Percentiles rank a stretch among this genome's conserved stretches.
Evolutionary conservation across 495 filamentous ascomycete species (phyloP).

Genomic region (Usnea hakonensis): DNA sequence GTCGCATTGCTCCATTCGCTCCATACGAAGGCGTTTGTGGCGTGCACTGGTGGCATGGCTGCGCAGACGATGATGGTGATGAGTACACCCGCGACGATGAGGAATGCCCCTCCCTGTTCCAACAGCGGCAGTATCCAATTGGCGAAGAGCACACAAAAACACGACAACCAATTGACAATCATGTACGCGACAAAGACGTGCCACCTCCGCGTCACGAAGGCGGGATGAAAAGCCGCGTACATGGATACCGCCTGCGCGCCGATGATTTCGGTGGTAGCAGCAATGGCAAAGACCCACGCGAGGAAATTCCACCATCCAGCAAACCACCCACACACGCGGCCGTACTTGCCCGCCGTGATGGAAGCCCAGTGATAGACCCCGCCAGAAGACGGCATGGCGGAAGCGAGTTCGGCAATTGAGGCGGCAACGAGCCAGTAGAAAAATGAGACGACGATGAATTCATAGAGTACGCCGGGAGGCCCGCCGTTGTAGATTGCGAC

Average conservation of each 20-base stretch:
- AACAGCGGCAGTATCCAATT: slow-evolving; percentile 61
- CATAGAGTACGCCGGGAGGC: slow-evolving; percentile 34
- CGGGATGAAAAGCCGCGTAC: slow-evolving; percentile 64
- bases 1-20: slow-evolving; percentile 53
- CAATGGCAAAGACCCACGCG: slow-evolving; percentile 60
- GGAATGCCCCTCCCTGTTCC: slow-evolving; percentile 57
- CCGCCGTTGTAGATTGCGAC: slow-evolving; percentile 34
- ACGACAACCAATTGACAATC: slow-evolving; percentile 58
- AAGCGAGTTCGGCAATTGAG: slow-evolving; percentile 66
- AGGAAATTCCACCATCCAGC: slow-evolving; percentile 75
- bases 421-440: slow-evolving; percentile 47
- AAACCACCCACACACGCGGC: slow-evolving; percentile 65
- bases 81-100: slow-evolving; percentile 58
- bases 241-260: slow-evolving; percentile 61
- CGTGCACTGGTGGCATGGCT: slow-evolving; percentile 59
- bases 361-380: slow-evolving; percentile 85
- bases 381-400: slow-evolving; percentile 70
- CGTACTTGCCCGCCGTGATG: slow-evolving; percentile 63
- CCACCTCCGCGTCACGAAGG: slow-evolving; percentile 56
- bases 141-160: slow-evolving; percentile 56
- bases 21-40: slow-evolving; percentile 55
- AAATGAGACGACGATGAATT: slow-evolving; percentile 32
- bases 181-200: slow-evolving; percentile 68
- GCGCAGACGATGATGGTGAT: slow-evolving; percentile 66
- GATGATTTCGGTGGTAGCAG: slow-evolving; percentile 60